These are phyloP conservation scores for Haematococcus lacustris DNA, from an alignment of 139 green algal genomes.

Conservation along the genomic window DNA sequence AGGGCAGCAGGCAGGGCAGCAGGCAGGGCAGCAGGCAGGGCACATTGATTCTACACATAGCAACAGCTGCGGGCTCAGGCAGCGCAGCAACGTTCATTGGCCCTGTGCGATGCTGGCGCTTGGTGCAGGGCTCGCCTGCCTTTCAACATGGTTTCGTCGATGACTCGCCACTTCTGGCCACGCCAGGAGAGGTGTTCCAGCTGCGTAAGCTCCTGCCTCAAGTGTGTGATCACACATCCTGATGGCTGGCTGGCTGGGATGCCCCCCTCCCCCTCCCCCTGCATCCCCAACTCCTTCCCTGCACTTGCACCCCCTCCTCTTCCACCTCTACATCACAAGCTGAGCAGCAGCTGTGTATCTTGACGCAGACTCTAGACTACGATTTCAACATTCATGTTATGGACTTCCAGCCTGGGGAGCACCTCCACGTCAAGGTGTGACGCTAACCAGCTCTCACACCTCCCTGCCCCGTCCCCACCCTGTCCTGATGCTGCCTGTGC, in stretches of 20 bases:
- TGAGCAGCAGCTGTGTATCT: neutral
- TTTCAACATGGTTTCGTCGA: slow-evolving; percentile 53
- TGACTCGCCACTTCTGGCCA: slow-evolving; percentile 54
- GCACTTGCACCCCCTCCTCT: too few relatives aligned
- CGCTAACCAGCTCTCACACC: neutral
- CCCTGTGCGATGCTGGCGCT: neutral
- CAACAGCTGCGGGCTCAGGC: too few relatives aligned
- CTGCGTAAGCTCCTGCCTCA: slow-evolving; percentile 87
- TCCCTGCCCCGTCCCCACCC: neutral
- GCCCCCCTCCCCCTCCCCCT: too few relatives aligned
- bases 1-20: neutral
- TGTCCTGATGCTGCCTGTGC: neutral
- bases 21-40: neutral
- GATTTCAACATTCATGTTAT: slow-evolving; percentile 97
- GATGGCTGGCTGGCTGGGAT: neutral
- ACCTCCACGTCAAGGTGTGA: slow-evolving; percentile 69
- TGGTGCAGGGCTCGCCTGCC: slow-evolving; percentile 29
- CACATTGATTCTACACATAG: neutral
- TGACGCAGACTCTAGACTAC: slow-evolving; percentile 54
- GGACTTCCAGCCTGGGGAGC: slow-evolving; percentile 88
- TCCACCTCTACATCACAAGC: too few relatives aligned
- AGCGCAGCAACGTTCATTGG: too few relatives aligned
- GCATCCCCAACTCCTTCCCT: neutral
- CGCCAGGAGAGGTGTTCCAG: slow-evolving; percentile 74
- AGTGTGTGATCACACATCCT: neutral